Conservation (phyloP, 805 yeast genomes). For the Myxozyma lipomycoides region DNA sequence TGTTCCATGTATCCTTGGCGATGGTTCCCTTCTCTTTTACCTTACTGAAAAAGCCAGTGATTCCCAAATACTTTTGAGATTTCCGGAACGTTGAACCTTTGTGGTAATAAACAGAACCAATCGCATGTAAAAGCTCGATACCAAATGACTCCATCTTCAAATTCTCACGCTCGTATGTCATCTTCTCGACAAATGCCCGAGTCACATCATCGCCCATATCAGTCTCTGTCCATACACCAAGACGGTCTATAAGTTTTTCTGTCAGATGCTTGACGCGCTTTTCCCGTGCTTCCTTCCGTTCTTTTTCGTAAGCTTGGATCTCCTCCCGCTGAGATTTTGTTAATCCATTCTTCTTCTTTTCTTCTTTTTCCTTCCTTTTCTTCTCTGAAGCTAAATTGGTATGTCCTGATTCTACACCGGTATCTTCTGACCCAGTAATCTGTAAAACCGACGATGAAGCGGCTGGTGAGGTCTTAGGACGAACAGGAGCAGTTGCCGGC, state of each 20-base stretch:
- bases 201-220: constrained; percentile 59
- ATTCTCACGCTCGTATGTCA: constrained; percentile 74
- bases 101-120: constrained; percentile 71
- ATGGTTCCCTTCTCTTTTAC: constrained; percentile 80
- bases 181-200: constrained; percentile 57
- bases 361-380: constrained; percentile 30
- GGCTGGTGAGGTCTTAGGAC: background rate
- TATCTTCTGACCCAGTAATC: background rate
- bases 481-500: background rate
- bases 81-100: constrained; percentile 70
- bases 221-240: constrained; percentile 60
- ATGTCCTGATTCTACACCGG: constrained; percentile 16
- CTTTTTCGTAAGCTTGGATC: constrained; percentile 68
- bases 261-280: constrained; percentile 62
- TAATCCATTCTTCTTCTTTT: constrained; percentile 36
- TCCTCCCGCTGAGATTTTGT: constrained; percentile 48
- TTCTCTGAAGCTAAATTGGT: constrained; percentile 15
- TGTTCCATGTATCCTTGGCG: constrained; percentile 77
- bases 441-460: constrained; percentile 8
- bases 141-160: constrained; percentile 96
- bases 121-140: constrained; percentile 69
- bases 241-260: constrained; percentile 51
- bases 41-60: constrained; percentile 75
- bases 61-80: constrained; percentile 78
- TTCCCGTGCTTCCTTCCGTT: constrained; percentile 61